Percentiles rank a stretch among this genome's conserved stretches.
These are phyloP conservation scores for Nothophytophthora sp. DNA, from an alignment of 352 stramenopile species.

Conservation along the genomic window DNA sequence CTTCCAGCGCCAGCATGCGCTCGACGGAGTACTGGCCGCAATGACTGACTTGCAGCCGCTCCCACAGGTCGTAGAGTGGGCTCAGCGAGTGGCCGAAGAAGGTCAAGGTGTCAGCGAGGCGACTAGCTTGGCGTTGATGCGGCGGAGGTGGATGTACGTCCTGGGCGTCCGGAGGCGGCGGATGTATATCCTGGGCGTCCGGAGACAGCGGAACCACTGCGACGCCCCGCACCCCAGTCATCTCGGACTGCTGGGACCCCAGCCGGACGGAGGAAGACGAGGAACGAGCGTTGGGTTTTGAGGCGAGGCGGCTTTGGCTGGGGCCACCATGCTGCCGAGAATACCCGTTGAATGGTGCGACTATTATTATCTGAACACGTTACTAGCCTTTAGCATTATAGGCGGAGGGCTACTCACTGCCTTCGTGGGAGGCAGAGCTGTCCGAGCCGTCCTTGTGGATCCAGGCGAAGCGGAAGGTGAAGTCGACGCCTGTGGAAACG, in stretches of 20 bases:
- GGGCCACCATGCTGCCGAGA: too few species aligned
- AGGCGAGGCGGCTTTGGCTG: too few species aligned
- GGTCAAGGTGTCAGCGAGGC: slow-evolving; percentile 15
- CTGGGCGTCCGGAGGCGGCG: not conserved
- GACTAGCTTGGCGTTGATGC: slow-evolving; percentile 15
- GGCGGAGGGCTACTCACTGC: too few species aligned
- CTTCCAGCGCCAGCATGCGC: slow-evolving; percentile 29
- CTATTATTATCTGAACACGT: too few species aligned
- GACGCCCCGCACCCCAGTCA: slow-evolving; percentile 18
- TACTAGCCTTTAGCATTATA: too few species aligned
- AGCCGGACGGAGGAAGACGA: too few species aligned
- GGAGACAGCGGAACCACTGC: slow-evolving; percentile 10
- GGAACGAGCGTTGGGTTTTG: too few species aligned
- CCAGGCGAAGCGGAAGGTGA: slow-evolving; percentile 21
- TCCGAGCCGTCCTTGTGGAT: not conserved
- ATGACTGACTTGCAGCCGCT: slow-evolving; percentile 32
- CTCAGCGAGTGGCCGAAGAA: slow-evolving; percentile 12
- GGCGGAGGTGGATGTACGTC: not conserved
- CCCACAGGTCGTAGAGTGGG: slow-evolving; percentile 27
- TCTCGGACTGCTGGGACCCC: too few species aligned
- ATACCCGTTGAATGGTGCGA: too few species aligned
- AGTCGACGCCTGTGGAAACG: slow-evolving; percentile 13
- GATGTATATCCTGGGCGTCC: not conserved
- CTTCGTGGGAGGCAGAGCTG: too few species aligned
- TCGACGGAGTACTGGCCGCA: slow-evolving; percentile 41